A percentile compares a stretch with the other conserved stretches of the same genome.
phyloP scores from a whole-genome alignment of 768 basidiomycete species.

The Termitomyces heimii region DNA sequence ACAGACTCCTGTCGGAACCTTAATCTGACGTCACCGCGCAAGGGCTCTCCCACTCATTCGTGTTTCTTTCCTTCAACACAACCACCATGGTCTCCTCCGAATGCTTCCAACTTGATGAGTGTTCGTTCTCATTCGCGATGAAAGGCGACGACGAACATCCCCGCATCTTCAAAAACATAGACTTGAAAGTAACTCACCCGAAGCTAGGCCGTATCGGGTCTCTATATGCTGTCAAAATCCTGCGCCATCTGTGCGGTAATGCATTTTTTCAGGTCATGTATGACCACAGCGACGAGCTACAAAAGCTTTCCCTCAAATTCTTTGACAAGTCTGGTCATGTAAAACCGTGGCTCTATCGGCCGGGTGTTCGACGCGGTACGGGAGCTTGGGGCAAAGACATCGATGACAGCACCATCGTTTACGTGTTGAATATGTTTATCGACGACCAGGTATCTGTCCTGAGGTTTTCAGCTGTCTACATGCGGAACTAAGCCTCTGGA shows the following conservation, averaged over 20 bases:
- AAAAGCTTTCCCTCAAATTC: slow-evolving; percentile 19
- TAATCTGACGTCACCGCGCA: not conserved
- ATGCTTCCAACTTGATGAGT: not conserved
- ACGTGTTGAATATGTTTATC: slow-evolving; percentile 20
- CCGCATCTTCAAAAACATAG: slow-evolving; percentile 1
- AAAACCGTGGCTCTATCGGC: slow-evolving; percentile 18
- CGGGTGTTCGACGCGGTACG: slow-evolving; percentile 23
- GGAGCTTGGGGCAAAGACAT: slow-evolving; percentile 26
- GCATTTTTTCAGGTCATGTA: slow-evolving; percentile 21
- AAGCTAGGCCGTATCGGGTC: slow-evolving; percentile 5
- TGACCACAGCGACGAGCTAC: slow-evolving; percentile 24
- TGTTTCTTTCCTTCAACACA: not conserved
- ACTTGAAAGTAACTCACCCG: slow-evolving; percentile 5
- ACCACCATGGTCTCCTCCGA: not conserved
- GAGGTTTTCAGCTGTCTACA: not conserved
- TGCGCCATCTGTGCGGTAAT: slow-evolving; percentile 1
- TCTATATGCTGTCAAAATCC: slow-evolving; percentile 9
- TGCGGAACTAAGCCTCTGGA: not conserved
- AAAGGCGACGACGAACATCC: slow-evolving; percentile 6
- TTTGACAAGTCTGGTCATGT: slow-evolving; percentile 24
- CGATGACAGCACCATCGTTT: slow-evolving; percentile 20
- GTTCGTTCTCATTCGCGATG: not conserved
- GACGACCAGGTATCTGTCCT: not conserved
- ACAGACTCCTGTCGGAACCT: not conserved
- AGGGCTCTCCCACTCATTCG: not conserved